Conservation (phyloP, 768 basidiomycete genomes). For the Terana coerulea region DNA sequence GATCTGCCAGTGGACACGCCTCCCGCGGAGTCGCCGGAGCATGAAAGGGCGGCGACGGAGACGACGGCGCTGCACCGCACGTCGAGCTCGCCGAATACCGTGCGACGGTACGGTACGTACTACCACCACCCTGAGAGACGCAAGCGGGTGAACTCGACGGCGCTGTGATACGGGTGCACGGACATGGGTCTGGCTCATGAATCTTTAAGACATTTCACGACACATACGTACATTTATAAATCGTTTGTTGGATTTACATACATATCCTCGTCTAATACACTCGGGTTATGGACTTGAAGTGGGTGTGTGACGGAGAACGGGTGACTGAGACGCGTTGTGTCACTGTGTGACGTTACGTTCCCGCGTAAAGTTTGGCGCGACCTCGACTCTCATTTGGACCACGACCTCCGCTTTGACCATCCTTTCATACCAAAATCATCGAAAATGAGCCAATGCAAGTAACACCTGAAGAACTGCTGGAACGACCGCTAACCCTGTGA, state of each 20-base stretch:
- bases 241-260: background rate
- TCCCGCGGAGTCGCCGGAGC: conserved; percentile 36
- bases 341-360: conserved; percentile 2
- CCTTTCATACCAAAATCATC: background rate
- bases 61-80: conserved; percentile 5
- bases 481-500: background rate
- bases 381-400: background rate
- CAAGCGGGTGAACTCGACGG: conserved; percentile 20
- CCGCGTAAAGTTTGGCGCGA: conserved; percentile 5
- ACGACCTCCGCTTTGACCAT: background rate
- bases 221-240: background rate
- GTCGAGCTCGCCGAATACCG: conserved; percentile 30
- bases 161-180: background rate
- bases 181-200: background rate
- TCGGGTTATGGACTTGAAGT: background rate
- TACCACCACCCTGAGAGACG: conserved; percentile 83
- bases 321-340: background rate
- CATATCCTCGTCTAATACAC: background rate
- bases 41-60: conserved; percentile 35
- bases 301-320: too few relatives aligned
- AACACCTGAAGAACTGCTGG: background rate
- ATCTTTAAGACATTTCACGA: background rate
- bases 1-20: background rate
- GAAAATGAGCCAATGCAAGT: conserved; percentile 44
- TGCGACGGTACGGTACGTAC: conserved; percentile 66